Evolutionary conservation across 2,329 filamentous ascomycete species (phyloP).

Genomic region (Zasmidium citrigriseum): DNA sequence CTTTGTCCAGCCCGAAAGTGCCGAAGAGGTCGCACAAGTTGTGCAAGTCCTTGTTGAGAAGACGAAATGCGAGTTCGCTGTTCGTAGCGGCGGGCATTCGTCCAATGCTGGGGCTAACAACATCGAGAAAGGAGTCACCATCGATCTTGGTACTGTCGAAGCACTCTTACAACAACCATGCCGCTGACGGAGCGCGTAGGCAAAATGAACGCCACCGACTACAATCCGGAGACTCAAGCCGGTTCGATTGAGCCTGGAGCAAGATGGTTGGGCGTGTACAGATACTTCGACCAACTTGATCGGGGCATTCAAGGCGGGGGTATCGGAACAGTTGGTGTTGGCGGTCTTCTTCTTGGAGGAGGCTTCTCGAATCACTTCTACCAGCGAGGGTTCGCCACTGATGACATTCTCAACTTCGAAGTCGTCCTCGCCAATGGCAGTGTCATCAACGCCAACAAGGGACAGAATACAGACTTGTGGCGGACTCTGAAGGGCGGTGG

Average conservation of each 20-base stretch:
- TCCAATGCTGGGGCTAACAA: slow-evolving; percentile 16
- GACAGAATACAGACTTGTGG: slow-evolving; percentile 50
- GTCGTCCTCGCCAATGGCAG: slow-evolving; percentile 34
- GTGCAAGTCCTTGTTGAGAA: background rate
- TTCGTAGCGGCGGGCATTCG: slow-evolving; percentile 21
- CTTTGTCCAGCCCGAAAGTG: slow-evolving; percentile 1
- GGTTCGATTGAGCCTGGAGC: slow-evolving; percentile 44
- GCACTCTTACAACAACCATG: background rate
- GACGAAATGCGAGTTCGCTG: slow-evolving; percentile 8
- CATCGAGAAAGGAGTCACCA: slow-evolving; percentile 20
- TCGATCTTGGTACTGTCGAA: slow-evolving; percentile 11
- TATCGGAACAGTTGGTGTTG: slow-evolving; percentile 3
- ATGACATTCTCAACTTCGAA: slow-evolving; percentile 34
- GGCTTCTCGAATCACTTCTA: slow-evolving; percentile 53
- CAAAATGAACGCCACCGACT: slow-evolving; percentile 9
- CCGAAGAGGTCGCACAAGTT: background rate
- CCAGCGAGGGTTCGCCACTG: slow-evolving; percentile 51
- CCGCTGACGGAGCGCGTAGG: background rate
- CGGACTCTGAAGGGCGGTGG: slow-evolving; percentile 49
- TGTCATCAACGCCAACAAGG: slow-evolving; percentile 41
- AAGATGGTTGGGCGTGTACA: slow-evolving; percentile 46
- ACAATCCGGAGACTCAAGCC: slow-evolving; percentile 2
- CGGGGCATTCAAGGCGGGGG: background rate
- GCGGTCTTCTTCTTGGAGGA: slow-evolving; percentile 27
- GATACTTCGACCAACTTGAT: background rate